Evolutionary conservation across 1,139 yeast species (phyloP).

Genomic region (Suhomyces taliae): DNA sequence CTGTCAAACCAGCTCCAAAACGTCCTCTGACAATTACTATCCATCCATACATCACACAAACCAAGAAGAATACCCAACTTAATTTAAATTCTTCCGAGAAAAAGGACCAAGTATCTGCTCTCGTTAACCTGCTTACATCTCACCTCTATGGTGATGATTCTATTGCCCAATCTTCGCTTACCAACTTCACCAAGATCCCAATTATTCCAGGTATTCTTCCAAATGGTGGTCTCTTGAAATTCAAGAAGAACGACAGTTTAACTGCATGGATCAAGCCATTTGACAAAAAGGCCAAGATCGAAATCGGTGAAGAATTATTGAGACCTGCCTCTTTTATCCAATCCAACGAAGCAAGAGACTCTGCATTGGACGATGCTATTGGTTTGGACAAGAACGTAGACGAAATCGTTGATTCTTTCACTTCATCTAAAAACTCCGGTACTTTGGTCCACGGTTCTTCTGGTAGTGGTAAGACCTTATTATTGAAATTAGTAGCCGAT

Average conservation of each 20-base stretch:
- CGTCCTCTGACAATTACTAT: constrained; percentile 46
- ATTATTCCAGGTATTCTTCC: constrained; percentile 49
- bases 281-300: constrained; percentile 35
- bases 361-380: constrained; percentile 36
- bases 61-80: constrained; percentile 31
- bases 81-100: constrained; percentile 29
- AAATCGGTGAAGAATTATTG: constrained; percentile 55
- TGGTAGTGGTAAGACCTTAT: constrained; percentile 77
- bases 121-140: constrained; percentile 19
- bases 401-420: constrained; percentile 44
- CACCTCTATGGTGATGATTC: constrained; percentile 17
- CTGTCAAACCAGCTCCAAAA: constrained; percentile 39
- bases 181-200: constrained; percentile 54
- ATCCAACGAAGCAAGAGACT: constrained; percentile 13
- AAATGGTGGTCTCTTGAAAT: constrained; percentile 60
- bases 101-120: constrained; percentile 27
- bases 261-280: constrained; percentile 47
- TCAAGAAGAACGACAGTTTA: constrained; percentile 46
- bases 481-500: constrained; percentile 45
- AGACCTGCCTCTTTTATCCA: constrained; percentile 49
- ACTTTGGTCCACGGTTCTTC: constrained; percentile 66
- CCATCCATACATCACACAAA: constrained; percentile 57
- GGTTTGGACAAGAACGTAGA: constrained; percentile 55
- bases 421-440: constrained; percentile 52
- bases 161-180: constrained; percentile 33